phyloP scores from a whole-genome alignment of 2,329 filamentous ascomycete species.

The Fusarium sp. region DNA sequence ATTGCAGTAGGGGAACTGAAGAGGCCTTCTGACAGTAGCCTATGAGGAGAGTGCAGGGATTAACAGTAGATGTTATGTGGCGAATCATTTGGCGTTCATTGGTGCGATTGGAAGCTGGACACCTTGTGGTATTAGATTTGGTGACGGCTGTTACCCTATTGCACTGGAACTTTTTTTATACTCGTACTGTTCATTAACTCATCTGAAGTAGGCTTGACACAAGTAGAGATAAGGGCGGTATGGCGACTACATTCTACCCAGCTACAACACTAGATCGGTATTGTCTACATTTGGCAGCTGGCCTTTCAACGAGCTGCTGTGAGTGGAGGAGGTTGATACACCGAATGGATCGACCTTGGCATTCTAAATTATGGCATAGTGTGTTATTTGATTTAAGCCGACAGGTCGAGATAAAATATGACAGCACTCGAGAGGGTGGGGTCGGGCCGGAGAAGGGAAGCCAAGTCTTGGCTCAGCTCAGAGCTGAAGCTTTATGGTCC shows the following conservation, averaged over 20 bases:
- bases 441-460: slow-evolving; percentile 1
- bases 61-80: neutral
- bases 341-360: slow-evolving; percentile 19
- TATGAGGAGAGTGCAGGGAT: neutral
- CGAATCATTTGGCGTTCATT: neutral
- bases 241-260: neutral
- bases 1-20: neutral
- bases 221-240: neutral
- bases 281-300: neutral
- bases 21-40: neutral
- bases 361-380: slow-evolving; percentile 4
- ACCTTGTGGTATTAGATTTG: neutral
- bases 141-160: neutral
- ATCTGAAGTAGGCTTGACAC: neutral
- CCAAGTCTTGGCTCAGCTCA: slow-evolving; percentile 4
- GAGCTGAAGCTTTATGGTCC: neutral
- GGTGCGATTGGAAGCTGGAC: neutral
- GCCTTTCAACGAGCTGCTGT: neutral
- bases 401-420: neutral
- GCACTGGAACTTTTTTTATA: neutral
- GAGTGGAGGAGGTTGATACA: neutral
- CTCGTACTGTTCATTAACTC: neutral
- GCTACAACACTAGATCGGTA: neutral
- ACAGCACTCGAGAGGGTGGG: slow-evolving; percentile 5
- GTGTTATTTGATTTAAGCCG: neutral